Conservation (phyloP, 345 rosid species). For the Sisymbrium altissimum region DNA sequence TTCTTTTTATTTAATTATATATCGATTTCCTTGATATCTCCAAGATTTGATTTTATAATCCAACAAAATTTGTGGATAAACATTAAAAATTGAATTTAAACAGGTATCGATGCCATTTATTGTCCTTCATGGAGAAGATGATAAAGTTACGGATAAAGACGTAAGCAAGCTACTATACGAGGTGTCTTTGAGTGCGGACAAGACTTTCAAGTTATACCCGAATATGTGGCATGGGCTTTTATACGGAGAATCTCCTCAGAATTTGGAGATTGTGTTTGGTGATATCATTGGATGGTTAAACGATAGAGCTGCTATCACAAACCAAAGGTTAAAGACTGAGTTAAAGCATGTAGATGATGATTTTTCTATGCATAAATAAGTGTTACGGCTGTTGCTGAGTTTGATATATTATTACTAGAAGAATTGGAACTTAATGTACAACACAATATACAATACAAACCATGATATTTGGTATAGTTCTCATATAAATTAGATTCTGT, state of each 20-base stretch:
- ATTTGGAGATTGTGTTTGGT: conserved; percentile 57
- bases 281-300: conserved; percentile 71
- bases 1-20: background rate
- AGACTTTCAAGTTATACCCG: conserved; percentile 67
- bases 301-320: conserved; percentile 34
- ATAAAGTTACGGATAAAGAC: conserved; percentile 65
- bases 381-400: background rate
- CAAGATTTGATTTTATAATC: background rate
- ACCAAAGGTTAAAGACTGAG: conserved; percentile 51
- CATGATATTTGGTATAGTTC: background rate
- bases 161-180: conserved; percentile 52
- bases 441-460: background rate
- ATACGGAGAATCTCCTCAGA: conserved; percentile 67
- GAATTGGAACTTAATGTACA: background rate
- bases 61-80: background rate
- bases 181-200: conserved; percentile 58
- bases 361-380: background rate
- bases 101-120: conserved; percentile 74
- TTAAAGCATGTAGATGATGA: conserved; percentile 3
- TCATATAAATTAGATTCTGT: background rate
- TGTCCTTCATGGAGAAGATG: conserved; percentile 80
- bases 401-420: background rate
- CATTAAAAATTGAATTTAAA: background rate
- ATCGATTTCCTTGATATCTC: background rate
- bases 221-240: conserved; percentile 93